Evolutionary conservation across 345 rosid genomes (phyloP).

Genomic region (Gossypium mustelinum): DNA sequence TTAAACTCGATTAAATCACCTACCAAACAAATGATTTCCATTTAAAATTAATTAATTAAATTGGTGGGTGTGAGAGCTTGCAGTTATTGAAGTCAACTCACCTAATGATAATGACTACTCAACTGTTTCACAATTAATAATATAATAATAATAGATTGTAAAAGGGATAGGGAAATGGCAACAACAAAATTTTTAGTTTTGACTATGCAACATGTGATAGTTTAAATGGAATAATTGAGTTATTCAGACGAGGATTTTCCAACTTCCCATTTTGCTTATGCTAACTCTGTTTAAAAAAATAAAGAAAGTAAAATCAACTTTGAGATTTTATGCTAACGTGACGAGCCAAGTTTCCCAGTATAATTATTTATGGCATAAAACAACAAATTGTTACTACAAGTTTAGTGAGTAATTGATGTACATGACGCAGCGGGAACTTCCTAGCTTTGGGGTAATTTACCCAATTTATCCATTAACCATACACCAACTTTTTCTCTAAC

Average conservation of each 20-base stretch:
- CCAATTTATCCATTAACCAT: too few relatives aligned
- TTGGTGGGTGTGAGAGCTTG: background rate
- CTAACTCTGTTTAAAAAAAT: too few relatives aligned
- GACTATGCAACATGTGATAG: background rate
- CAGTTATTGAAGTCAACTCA: background rate
- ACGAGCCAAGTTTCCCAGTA: too few relatives aligned
- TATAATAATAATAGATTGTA: background rate
- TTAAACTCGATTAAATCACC: background rate
- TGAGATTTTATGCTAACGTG: too few relatives aligned
- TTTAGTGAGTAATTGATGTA: too few relatives aligned
- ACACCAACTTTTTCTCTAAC: too few relatives aligned
- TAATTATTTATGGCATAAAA: too few relatives aligned
- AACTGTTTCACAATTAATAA: background rate
- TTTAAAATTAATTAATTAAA: background rate
- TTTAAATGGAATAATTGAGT: background rate
- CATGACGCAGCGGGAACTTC: too few relatives aligned
- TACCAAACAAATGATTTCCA: constrained; percentile 9
- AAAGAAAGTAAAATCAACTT: too few relatives aligned
- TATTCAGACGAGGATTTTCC: constrained; percentile 1
- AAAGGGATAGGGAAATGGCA: background rate
- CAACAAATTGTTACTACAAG: too few relatives aligned
- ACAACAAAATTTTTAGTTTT: constrained; percentile 7
- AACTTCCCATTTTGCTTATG: background rate
- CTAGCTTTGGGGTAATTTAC: too few relatives aligned
- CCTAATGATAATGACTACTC: constrained; percentile 7